phyloP scores from a whole-genome alignment of 441 rosid species.

The Brassica hybrid region DNA sequence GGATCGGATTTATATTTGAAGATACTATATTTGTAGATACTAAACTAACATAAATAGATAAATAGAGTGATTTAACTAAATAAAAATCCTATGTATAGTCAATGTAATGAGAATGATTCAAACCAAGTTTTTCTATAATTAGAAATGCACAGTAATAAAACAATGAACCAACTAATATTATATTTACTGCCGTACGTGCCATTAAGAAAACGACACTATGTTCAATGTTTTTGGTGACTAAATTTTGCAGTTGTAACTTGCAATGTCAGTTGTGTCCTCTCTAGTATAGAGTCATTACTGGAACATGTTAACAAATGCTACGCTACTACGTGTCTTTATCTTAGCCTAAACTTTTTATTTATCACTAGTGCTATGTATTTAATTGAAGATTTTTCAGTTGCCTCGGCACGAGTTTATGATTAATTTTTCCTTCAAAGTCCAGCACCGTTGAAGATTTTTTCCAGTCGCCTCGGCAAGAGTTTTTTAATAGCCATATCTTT shows the following conservation, averaged over 20 bases:
- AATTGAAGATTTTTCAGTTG: background rate
- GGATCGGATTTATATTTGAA: background rate
- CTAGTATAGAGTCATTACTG: too few relatives aligned
- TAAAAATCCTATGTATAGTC: background rate
- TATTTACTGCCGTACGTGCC: background rate
- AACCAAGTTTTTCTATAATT: background rate
- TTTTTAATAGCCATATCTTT: background rate
- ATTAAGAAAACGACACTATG: background rate
- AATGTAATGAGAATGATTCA: background rate
- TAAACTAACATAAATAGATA: background rate
- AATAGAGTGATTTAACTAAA: background rate
- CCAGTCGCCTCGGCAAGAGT: background rate
- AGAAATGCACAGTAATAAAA: background rate
- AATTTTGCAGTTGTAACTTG: background rate
- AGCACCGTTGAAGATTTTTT: background rate
- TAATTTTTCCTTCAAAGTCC: conserved; percentile 1
- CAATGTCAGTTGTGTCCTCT: too few relatives aligned
- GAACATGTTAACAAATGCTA: too few relatives aligned
- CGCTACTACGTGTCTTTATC: too few relatives aligned
- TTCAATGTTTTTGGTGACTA: conserved; percentile 1
- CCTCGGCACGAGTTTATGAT: background rate
- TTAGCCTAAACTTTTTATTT: too few relatives aligned
- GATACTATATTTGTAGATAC: background rate
- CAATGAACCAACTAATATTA: background rate
- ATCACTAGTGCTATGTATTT: background rate